Evolutionary conservation across 306 rosid species (phyloP).

Genomic region (Prunus mongolica): DNA sequence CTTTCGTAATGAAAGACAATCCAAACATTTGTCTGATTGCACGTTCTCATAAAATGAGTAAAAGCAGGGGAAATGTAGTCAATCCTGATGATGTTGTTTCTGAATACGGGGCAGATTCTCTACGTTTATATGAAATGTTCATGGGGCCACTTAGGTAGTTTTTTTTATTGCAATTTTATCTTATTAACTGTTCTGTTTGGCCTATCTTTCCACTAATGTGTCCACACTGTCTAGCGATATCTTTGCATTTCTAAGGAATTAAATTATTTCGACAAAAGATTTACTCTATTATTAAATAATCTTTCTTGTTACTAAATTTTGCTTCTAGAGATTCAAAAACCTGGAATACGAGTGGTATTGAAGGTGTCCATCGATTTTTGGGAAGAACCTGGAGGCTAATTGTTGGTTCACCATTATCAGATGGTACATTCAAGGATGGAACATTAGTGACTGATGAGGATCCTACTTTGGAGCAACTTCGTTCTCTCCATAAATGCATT

Average conservation of each 20-base stretch:
- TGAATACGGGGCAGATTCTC: conserved; percentile 97
- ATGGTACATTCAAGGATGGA: conserved; percentile 74
- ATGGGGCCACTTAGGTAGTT: conserved; percentile 93
- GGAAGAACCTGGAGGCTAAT: conserved; percentile 93
- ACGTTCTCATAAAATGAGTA: conserved; percentile 94
- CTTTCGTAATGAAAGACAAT: conserved; percentile 81
- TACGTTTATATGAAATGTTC: conserved; percentile 97
- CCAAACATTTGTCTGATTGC: conserved; percentile 67
- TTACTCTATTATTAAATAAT: background rate
- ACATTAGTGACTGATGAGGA: conserved; percentile 76
- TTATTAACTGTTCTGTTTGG: conserved; percentile 18
- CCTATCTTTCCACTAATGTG: background rate
- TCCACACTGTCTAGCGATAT: background rate
- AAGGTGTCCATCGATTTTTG: conserved; percentile 89
- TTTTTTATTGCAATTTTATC: conserved; percentile 12
- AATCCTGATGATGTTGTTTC: conserved; percentile 89
- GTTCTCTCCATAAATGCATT: conserved; percentile 85
- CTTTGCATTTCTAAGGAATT: conserved; percentile 1
- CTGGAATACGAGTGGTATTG: conserved; percentile 96
- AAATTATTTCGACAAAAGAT: background rate
- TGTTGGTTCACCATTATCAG: conserved; percentile 75
- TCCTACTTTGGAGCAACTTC: conserved; percentile 80
- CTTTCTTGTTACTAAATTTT: conserved; percentile 7
- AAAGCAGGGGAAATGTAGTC: conserved; percentile 96
- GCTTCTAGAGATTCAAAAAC: conserved; percentile 73